Evolutionary conservation across 2,329 filamentous ascomycete genomes (phyloP), one percentile per base, ranked within the genome.

Genomic region (Fusarium sp.): DNA sequence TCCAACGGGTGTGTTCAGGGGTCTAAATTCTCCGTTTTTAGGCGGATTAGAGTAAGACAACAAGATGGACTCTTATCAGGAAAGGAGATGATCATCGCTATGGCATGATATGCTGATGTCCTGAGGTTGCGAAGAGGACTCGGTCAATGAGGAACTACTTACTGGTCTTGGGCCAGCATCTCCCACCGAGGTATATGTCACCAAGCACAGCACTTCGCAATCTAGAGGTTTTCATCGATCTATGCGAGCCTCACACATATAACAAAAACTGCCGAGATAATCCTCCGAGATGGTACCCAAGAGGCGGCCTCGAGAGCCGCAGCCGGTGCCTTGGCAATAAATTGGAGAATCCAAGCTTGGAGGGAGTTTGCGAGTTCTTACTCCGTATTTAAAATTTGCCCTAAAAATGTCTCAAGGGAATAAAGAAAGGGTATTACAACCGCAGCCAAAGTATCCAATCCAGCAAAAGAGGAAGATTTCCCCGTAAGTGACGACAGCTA

Each of bases 311-410:
- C 6, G 28, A 41, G n/a, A 57, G 16, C 41, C 30, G 45, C 54
- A 34, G 41, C 23, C 30, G 30, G 56, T 62, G 37, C 58, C 59
- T 57, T 64, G 61, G 44, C 58, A 23, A 62, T 36, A 15, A 60
- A 49, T 50, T 57, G 50, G 57, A 57, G 58, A 64, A 57, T 16
- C n/a, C 51, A 64, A 28, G 50, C 18, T 30, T 26, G 20, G 20
- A 51, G 10, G 30, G 30, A 40, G 11, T 53, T 37, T 42, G 20
- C 30, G 11, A 57, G 11, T 30, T 44, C 7, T n/a, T 36, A 57
- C 58, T 64, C 61, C 58, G 51, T 58, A 64, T 30, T 11, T 23
- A 16, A 26, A 16, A 1, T 15, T 26, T 16, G 9, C 3, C 40
- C 13, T 23, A 26, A 8, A 11, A 20, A 23, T 40, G 11, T 13